phyloP scores from a whole-genome alignment of 129 eudicot species.

The Chrysanthemum makinoi region DNA sequence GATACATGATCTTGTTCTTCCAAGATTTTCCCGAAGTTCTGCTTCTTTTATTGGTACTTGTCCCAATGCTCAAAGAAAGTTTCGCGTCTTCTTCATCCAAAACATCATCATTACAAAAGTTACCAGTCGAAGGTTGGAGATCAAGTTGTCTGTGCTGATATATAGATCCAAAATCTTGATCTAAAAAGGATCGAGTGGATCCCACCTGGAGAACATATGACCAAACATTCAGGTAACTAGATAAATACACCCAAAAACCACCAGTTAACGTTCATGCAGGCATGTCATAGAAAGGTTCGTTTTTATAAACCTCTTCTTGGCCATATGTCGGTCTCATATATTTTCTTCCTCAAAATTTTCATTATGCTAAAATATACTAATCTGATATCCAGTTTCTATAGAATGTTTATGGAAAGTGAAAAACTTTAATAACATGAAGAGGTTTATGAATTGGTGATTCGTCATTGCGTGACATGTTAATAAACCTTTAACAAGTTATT shows the following conservation, averaged over 20 bases:
- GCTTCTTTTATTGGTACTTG: constrained; percentile 28
- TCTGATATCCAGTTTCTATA: no score
- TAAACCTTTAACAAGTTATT: no score
- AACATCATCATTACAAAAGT: constrained; percentile 19
- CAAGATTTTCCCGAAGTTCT: constrained; percentile 17
- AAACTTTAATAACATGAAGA: no score
- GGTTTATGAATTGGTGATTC: no score
- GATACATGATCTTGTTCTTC: constrained; percentile 27
- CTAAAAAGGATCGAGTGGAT: constrained; percentile 24
- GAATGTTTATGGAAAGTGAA: no score
- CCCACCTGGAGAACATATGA: constrained; percentile 34
- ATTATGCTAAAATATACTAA: no score
- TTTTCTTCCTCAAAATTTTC: neutral
- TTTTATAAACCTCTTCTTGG: no score
- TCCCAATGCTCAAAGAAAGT: constrained; percentile 51
- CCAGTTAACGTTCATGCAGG: no score
- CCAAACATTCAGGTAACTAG: constrained; percentile 20
- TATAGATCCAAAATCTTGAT: constrained; percentile 24
- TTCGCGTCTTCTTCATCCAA: constrained; percentile 38
- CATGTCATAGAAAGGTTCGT: no score
- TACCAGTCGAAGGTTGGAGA: constrained; percentile 30
- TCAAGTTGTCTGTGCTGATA: constrained; percentile 30
- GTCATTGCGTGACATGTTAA: no score
- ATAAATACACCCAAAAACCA: no score
- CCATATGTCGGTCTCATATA: neutral